Percentiles rank a stretch among this genome's conserved stretches.
Evolutionary conservation across 331 rosid species (phyloP).

Genomic region (Dryas integrifolia): DNA sequence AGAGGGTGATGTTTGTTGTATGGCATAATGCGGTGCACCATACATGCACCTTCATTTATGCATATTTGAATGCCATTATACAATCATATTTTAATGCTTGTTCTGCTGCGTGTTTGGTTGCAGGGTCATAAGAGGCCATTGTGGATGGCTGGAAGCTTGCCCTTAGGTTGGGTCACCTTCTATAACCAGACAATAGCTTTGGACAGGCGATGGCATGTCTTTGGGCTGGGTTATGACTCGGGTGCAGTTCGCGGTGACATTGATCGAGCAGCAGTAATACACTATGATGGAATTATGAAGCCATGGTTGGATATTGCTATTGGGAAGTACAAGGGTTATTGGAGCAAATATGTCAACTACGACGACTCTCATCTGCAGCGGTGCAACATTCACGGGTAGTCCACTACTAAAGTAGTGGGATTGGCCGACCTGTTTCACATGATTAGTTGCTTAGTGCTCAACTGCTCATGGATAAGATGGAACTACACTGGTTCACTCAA

Average conservation of each 20-base stretch:
- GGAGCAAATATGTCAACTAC: slow-evolving; percentile 63
- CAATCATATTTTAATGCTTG: slow-evolving; percentile 23
- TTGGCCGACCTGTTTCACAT: slow-evolving; percentile 25
- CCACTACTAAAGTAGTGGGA: slow-evolving; percentile 10
- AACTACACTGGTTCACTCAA: slow-evolving; percentile 33
- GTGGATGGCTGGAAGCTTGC: slow-evolving; percentile 71
- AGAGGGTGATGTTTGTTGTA: neutral
- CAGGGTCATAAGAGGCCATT: slow-evolving; percentile 75
- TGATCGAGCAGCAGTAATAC: slow-evolving; percentile 81
- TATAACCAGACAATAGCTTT: slow-evolving; percentile 57
- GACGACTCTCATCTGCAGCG: slow-evolving; percentile 66
- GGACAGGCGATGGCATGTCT: slow-evolving; percentile 77
- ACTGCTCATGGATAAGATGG: slow-evolving; percentile 16
- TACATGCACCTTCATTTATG: neutral
- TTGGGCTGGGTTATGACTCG: slow-evolving; percentile 75
- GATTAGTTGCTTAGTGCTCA: slow-evolving; percentile 26
- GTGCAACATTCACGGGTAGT: slow-evolving; percentile 83
- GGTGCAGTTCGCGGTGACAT: slow-evolving; percentile 38
- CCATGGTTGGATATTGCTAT: slow-evolving; percentile 88
- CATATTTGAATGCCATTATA: slow-evolving; percentile 11
- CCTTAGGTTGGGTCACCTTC: slow-evolving; percentile 91
- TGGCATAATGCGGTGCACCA: neutral
- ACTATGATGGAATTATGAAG: slow-evolving; percentile 83
- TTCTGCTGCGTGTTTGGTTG: slow-evolving; percentile 29
- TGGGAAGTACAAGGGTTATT: slow-evolving; percentile 64